Evolutionary conservation across 495 filamentous ascomycete species (phyloP), one percentile per base, ranked within the genome.

Genomic region (Penicillium bialowiezense): DNA sequence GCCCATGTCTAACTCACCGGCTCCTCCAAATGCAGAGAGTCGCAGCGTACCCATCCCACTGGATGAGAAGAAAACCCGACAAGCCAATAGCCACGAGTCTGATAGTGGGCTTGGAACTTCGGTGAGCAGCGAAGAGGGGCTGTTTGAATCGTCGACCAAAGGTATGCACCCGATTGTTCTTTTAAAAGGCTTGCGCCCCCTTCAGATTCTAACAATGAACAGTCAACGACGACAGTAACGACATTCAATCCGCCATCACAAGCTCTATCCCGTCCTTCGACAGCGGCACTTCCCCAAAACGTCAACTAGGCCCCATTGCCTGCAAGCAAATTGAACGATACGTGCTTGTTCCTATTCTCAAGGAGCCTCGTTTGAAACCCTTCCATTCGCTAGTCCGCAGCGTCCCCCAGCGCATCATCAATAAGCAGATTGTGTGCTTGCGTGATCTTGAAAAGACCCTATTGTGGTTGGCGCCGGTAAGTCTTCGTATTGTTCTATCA

Each of bases 401-500:
- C 55, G 82, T 89, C 55, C 89, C 88, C 7, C 68, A 75, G 51
- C 87, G 87, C 55, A 90, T 95, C 58, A 80, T 82, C 23, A 78
- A 84, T 40, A 89, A 88, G 54, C 82, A 91, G 53, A 91, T 96
- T 50, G 79, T 84, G 50, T 93, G 86, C 70, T 80, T 96, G 8
- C 78, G 91, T 62, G 90, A 95, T 65, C 77, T 95, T 21, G 90
- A 96, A 70, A 95, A 95, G 79, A 90, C 87, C 10, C 71, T 96
- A 39, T 78, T 95, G 55, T 89, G 86, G 67, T 76, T 91, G 51
- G 89, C 91, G 69, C 88, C 88, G 54, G 90, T 95, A 81, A 92
- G 90, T 93, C 68, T 69, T 48, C 51, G 48, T 45, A 55, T 54
- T n/a, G 23, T 26, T 15, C 41, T 50, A 12, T 44, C 14, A 13